Evolutionary conservation across 768 basidiomycete species (phyloP).

Genomic region (Tricholoma furcatifolium): DNA sequence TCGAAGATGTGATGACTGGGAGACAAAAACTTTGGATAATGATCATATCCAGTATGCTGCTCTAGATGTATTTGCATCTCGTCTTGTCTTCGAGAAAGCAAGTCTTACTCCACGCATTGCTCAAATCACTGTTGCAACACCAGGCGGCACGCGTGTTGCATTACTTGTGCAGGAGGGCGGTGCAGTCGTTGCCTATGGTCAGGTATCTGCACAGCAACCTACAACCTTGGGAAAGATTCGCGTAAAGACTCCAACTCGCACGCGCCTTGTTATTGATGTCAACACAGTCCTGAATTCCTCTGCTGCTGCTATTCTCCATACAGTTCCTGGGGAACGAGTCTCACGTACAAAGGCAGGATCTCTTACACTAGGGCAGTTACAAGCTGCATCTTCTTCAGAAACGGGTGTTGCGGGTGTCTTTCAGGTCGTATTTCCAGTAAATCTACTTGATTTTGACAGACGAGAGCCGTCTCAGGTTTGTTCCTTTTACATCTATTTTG

Average conservation of each 20-base stretch:
- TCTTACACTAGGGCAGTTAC: not conserved
- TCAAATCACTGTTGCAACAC: not conserved
- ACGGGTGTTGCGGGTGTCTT: not conserved
- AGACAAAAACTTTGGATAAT: not conserved
- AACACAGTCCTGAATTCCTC: not conserved
- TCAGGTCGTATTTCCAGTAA: not conserved
- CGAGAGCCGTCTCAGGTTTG: too few species aligned
- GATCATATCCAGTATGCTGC: conserved; percentile 1
- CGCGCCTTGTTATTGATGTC: not conserved
- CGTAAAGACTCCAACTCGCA: not conserved
- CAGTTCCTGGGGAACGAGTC: not conserved
- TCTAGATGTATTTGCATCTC: conserved; percentile 1
- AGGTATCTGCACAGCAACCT: conserved; percentile 6
- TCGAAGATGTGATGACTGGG: conserved; percentile 16
- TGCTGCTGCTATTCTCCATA: not conserved
- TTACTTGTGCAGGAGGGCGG: conserved; percentile 20
- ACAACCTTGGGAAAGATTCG: not conserved
- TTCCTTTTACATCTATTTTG: too few species aligned
- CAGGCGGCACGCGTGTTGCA: conserved; percentile 16
- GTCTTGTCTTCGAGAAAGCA: not conserved
- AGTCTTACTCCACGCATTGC: not conserved
- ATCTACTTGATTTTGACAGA: not conserved
- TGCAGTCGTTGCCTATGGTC: conserved; percentile 7
- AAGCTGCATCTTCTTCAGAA: not conserved
- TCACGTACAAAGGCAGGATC: not conserved